A percentile compares a stretch with the other conserved stretches of the same genome.
phyloP scores from a whole-genome alignment of 2,329 filamentous ascomycete species.

The Cladosporium oxysporum region DNA sequence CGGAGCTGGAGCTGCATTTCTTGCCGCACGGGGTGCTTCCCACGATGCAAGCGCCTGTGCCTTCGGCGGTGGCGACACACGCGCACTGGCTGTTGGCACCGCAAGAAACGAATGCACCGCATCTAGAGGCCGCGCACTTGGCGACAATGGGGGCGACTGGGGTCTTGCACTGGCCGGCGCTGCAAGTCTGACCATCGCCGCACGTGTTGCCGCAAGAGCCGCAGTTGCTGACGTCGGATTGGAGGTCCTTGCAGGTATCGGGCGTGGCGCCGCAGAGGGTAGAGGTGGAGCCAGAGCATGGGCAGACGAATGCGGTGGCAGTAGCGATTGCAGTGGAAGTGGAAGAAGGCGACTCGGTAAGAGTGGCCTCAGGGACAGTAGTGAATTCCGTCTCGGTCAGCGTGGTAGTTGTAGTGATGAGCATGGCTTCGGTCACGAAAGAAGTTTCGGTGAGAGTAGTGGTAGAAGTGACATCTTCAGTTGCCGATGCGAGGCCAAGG shows the following conservation, averaged over 20 bases:
- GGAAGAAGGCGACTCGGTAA: neutral
- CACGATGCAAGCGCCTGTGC: neutral
- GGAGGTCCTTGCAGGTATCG: constrained; percentile 1
- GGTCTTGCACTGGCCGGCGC: neutral
- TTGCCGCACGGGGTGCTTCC: neutral
- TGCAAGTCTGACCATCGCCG: neutral
- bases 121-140: neutral
- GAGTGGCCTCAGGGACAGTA: neutral
- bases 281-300: neutral
- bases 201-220: neutral
- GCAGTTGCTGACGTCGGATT: constrained; percentile 7
- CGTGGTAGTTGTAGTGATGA: neutral
- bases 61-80: neutral
- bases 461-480: constrained; percentile 6
- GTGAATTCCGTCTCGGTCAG: neutral
- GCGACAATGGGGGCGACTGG: neutral
- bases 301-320: neutral
- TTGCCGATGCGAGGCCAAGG: neutral
- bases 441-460: neutral
- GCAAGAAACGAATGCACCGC: neutral
- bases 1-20: neutral
- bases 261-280: neutral
- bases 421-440: neutral
- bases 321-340: neutral
- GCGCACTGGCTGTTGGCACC: neutral